Evolutionary conservation across 2,329 filamentous ascomycete genomes (phyloP).

Genomic region (Huntiella abstrusa): DNA sequence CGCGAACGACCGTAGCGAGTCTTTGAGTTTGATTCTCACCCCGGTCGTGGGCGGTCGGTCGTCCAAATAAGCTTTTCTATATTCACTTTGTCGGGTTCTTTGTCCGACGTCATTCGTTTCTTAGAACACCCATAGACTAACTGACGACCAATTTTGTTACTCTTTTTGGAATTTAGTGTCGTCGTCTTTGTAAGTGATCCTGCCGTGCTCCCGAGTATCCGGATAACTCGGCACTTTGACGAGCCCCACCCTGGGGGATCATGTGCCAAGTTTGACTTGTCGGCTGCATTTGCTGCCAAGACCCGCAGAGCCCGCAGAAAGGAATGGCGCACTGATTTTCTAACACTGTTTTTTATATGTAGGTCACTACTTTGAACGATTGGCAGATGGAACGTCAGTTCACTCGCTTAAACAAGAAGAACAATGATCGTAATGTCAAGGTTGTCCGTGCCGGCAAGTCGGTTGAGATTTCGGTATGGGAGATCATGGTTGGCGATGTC

Average conservation of each 20-base stretch:
- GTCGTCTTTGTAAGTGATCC: slow-evolving; percentile 12
- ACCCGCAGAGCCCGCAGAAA: too few relatives aligned
- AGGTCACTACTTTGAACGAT: slow-evolving; percentile 32
- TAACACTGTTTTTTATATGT: slow-evolving; percentile 7
- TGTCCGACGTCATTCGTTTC: background rate
- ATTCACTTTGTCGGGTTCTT: background rate
- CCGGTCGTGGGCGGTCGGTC: slow-evolving; percentile 17
- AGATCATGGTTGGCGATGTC: slow-evolving; percentile 51
- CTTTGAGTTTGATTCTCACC: background rate
- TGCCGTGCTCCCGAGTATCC: background rate
- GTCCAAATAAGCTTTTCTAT: slow-evolving; percentile 19
- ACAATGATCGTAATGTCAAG: slow-evolving; percentile 46
- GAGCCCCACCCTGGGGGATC: too few relatives aligned
- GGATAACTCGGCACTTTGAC: background rate
- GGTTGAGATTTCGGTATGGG: slow-evolving; percentile 42
- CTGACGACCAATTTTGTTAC: background rate
- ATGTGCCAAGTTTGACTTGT: too few relatives aligned
- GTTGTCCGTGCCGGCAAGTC: slow-evolving; percentile 48
- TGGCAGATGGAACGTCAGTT: slow-evolving; percentile 52
- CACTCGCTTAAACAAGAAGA: slow-evolving; percentile 40
- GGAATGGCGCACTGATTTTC: too few relatives aligned
- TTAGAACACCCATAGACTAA: background rate
- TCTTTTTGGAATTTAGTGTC: slow-evolving; percentile 6
- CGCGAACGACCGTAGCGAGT: background rate
- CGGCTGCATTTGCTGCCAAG: too few relatives aligned